These are phyloP conservation scores for Aspergillus fischeri DNA, from an alignment of 2,329 filamentous ascomycete species.

Conservation along the genomic window DNA sequence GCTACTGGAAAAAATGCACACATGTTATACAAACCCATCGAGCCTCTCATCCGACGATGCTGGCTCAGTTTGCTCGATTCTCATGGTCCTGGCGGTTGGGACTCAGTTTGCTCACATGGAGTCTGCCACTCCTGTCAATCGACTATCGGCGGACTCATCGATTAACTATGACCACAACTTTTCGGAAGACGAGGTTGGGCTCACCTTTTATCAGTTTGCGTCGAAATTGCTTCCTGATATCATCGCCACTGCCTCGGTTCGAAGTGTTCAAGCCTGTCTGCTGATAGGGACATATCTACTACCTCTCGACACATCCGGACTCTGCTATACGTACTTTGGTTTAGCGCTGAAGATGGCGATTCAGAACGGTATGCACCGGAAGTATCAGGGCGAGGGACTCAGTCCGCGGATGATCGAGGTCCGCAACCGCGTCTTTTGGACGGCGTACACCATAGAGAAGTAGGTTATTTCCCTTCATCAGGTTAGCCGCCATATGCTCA, in stretches of 20 bases:
- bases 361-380: slow-evolving; percentile 58
- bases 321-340: slow-evolving; percentile 56
- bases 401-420: slow-evolving; percentile 49
- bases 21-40: slow-evolving; percentile 34
- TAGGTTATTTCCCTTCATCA: slow-evolving; percentile 20
- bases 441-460: slow-evolving; percentile 55
- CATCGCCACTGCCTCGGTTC: slow-evolving; percentile 53
- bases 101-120: slow-evolving; percentile 44
- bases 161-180: slow-evolving; percentile 32
- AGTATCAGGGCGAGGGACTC: slow-evolving; percentile 46
- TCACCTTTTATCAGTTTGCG: slow-evolving; percentile 55
- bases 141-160: slow-evolving; percentile 20
- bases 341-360: slow-evolving; percentile 55
- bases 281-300: slow-evolving; percentile 54
- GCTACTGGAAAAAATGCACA: slow-evolving; percentile 36
- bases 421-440: slow-evolving; percentile 56
- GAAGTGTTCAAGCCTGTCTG: slow-evolving; percentile 57
- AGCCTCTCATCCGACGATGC: slow-evolving; percentile 37
- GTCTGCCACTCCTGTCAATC: slow-evolving; percentile 34
- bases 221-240: slow-evolving; percentile 54
- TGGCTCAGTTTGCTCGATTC: slow-evolving; percentile 38
- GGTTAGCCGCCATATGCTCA: slow-evolving; percentile 3
- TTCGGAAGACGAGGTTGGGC: slow-evolving; percentile 52
- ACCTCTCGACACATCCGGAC: slow-evolving; percentile 53
- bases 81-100: slow-evolving; percentile 42